Base-by-base conservation (phyloP, 257 asterid species). In the Solanum neorickii region DNA sequence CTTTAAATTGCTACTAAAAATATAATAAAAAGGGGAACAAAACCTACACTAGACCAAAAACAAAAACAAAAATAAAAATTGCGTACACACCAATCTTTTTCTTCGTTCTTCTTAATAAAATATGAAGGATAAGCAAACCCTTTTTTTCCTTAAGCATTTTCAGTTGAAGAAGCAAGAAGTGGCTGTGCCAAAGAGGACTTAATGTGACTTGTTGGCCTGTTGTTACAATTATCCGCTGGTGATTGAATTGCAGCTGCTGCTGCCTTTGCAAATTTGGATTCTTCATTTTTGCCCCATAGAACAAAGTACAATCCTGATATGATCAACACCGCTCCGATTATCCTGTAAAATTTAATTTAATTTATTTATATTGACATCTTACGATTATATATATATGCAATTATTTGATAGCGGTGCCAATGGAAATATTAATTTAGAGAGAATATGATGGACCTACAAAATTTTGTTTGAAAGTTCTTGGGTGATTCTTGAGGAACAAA, bases 281-380 rank as follows among this genome's bases (percentile, higher is more conserved):
- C 99, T 87, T 95, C 96, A 72, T 90, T 95, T 82, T 97, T 97
- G 69, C 99, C 99, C 99, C 99, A 97, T 10, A 97, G 92, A 12
- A 96, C 99, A 44, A 97, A 49, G 90, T 97, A 97, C 88, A 97
- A 87, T n/a, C 99, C 99, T 3, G 91, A 29, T 88, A 97, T 94
- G 90, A 97, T 96, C 91, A 97, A 69, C 13, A 92, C 93, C 7
- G 99, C 99, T 23, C 99, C 99, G 7, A 97, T 91, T 25, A 96
- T 91, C 94, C 99, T 97, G 97, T 68, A 66, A 3, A 66, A 33
- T 11, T 35, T 9, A 74, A 23, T 41, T 75, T 12, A 41, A 23
- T 3, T 76, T 76, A 76, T 27, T 14, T 29, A 29, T 72, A 18
- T 9, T 4, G 35, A 33, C 15, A 18, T 33, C 14, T 70, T 72